phyloP scores from a whole-genome alignment of 2,329 filamentous ascomycete species.

The Paraconiothyrium sp. region DNA sequence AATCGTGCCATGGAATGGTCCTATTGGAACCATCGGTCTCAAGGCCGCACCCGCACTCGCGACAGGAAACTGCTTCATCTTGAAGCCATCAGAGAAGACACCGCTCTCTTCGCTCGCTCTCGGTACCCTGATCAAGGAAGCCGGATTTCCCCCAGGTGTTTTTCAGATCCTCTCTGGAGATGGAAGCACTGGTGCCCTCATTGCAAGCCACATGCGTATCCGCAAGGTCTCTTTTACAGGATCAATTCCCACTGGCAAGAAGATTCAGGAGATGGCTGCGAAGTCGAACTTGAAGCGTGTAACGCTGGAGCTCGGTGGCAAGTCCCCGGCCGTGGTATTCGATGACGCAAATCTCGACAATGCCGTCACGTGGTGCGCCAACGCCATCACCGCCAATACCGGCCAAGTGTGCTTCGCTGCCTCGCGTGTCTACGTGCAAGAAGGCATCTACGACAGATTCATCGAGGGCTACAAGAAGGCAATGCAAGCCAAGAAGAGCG shows the following conservation, averaged over 20 bases:
- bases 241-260: conserved; percentile 48
- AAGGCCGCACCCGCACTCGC: conserved; percentile 49
- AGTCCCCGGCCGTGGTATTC: conserved; percentile 56
- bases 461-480: conserved; percentile 47
- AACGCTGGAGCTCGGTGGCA: conserved; percentile 57
- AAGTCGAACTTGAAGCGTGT: conserved; percentile 55
- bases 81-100: conserved; percentile 50
- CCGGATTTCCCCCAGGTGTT: conserved; percentile 67
- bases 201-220: conserved; percentile 52
- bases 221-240: conserved; percentile 56
- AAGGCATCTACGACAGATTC: conserved; percentile 50
- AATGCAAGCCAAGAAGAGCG: conserved; percentile 42
- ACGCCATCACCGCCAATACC: conserved; percentile 49
- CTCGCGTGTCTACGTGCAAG: conserved; percentile 51
- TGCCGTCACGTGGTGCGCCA: conserved; percentile 46
- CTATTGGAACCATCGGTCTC: conserved; percentile 50
- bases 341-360: conserved; percentile 57
- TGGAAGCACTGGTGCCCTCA: conserved; percentile 56
- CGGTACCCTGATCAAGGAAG: conserved; percentile 40
- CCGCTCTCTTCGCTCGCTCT: conserved; percentile 46
- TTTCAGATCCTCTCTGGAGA: conserved; percentile 68
- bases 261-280: conserved; percentile 53
- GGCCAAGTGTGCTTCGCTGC: conserved; percentile 52
- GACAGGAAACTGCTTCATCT: conserved; percentile 49
- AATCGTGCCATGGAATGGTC: conserved; percentile 56